Evolutionary conservation across 495 filamentous ascomycete species (phyloP).

Genomic region (Sporormia fimetaria): DNA sequence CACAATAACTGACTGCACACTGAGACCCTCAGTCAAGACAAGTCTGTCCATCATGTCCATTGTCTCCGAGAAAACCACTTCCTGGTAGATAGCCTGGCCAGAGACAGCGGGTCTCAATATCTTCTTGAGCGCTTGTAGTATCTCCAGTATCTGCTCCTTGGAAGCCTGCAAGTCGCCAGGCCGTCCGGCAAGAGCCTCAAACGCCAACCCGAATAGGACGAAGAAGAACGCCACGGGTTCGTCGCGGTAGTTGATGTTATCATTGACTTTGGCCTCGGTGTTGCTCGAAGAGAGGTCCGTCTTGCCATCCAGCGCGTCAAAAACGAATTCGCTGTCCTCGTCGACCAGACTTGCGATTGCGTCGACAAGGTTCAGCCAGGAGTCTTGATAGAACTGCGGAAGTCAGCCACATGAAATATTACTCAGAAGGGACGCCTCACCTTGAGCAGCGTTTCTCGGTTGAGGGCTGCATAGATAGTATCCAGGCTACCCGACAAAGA

Average conservation of each 20-base stretch:
- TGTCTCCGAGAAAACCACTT: slow-evolving; percentile 91
- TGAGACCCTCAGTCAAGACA: slow-evolving; percentile 74
- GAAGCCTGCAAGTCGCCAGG: slow-evolving; percentile 59
- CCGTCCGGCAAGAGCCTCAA: slow-evolving; percentile 82
- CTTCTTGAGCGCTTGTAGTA: slow-evolving; percentile 84
- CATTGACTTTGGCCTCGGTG: slow-evolving; percentile 38
- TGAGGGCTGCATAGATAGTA: slow-evolving; percentile 83
- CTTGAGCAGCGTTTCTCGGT: slow-evolving; percentile 80
- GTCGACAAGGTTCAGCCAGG: slow-evolving; percentile 93
- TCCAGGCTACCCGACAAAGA: slow-evolving; percentile 71
- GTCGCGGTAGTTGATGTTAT: slow-evolving; percentile 86
- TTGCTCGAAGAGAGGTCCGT: slow-evolving; percentile 36
- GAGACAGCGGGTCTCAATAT: slow-evolving; percentile 92
- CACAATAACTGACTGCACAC: slow-evolving; percentile 85
- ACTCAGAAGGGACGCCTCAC: slow-evolving; percentile 30
- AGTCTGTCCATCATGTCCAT: slow-evolving; percentile 93
- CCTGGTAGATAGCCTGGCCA: slow-evolving; percentile 90
- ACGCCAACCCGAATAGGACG: slow-evolving; percentile 89
- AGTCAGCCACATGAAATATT: slow-evolving; percentile 4
- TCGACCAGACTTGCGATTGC: slow-evolving; percentile 96
- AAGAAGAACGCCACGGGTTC: slow-evolving; percentile 99
- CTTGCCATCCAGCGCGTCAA: slow-evolving; percentile 89
- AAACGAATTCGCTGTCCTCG: slow-evolving; percentile 93
- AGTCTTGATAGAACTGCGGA: slow-evolving; percentile 84
- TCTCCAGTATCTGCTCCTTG: slow-evolving; percentile 74